Conservation (phyloP, 305 asterid species). For the Fraxinus velutina region DNA sequence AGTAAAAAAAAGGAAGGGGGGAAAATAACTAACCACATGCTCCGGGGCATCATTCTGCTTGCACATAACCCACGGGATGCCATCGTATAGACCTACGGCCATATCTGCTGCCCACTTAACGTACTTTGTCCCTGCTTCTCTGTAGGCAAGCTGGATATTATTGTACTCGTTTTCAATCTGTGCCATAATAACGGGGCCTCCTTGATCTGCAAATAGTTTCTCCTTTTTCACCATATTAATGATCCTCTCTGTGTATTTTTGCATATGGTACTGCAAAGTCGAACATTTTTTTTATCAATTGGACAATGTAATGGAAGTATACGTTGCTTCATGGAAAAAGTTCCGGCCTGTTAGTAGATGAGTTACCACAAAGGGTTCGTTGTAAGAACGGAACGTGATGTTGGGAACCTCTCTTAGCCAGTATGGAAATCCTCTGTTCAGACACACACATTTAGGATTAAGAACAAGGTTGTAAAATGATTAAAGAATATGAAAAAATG, state of each 20-base stretch:
- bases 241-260: constrained; percentile 49
- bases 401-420: constrained; percentile 54
- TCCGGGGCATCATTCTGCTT: constrained; percentile 82
- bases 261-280: constrained; percentile 61
- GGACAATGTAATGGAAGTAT: neutral
- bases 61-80: constrained; percentile 93
- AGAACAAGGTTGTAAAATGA: neutral
- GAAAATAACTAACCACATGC: constrained; percentile 39
- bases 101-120: constrained; percentile 78
- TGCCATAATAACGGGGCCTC: constrained; percentile 89
- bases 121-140: constrained; percentile 54
- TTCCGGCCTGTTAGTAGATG: neutral
- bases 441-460: neutral
- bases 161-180: constrained; percentile 92
- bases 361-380: constrained; percentile 56
- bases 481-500: neutral
- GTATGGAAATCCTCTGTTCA: constrained; percentile 54
- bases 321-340: neutral
- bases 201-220: constrained; percentile 72
- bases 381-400: constrained; percentile 52
- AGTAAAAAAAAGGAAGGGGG: neutral
- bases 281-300: neutral
- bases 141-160: constrained; percentile 66
- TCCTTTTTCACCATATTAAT: constrained; percentile 53
- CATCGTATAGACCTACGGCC: constrained; percentile 54